Evolutionary conservation across 2,329 filamentous ascomycete genomes (phyloP).

Genomic region (Aspergillus calidoustus): DNA sequence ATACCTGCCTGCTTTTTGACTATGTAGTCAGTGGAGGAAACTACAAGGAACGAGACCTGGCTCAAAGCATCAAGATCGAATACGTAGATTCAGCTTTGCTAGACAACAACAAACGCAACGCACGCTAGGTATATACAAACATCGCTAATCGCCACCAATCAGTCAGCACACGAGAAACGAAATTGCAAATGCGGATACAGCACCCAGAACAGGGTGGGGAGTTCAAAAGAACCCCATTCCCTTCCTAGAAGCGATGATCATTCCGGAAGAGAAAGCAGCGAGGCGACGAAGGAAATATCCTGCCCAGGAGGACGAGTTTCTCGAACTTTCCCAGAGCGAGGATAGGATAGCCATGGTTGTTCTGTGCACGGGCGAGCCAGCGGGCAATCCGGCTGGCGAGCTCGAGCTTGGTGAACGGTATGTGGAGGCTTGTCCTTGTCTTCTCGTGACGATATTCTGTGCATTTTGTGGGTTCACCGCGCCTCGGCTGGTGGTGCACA

Average conservation of each 20-base stretch:
- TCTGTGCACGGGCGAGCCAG: background rate
- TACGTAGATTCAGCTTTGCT: background rate
- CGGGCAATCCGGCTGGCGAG: background rate
- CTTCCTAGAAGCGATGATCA: constrained; percentile 23
- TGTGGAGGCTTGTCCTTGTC: background rate
- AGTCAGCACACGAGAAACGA: constrained; percentile 3
- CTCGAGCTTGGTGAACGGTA: background rate
- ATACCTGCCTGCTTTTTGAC: no score
- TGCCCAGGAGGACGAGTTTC: constrained; percentile 21
- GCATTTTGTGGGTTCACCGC: background rate
- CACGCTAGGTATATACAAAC: background rate
- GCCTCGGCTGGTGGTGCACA: background rate
- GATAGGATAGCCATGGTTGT: constrained; percentile 4
- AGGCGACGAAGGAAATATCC: constrained; percentile 20
- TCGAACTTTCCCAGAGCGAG: constrained; percentile 18
- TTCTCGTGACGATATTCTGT: background rate
- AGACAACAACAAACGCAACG: background rate
- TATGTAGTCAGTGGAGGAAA: background rate
- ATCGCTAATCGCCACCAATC: constrained; percentile 1
- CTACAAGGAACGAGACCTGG: background rate
- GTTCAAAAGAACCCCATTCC: constrained; percentile 23
- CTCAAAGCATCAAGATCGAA: background rate
- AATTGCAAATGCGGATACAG: constrained; percentile 1
- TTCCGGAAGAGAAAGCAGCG: constrained; percentile 23
- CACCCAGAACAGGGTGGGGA: background rate